Conservation (phyloP, 768 basidiomycete genomes). For the Termitomyces heimii region DNA sequence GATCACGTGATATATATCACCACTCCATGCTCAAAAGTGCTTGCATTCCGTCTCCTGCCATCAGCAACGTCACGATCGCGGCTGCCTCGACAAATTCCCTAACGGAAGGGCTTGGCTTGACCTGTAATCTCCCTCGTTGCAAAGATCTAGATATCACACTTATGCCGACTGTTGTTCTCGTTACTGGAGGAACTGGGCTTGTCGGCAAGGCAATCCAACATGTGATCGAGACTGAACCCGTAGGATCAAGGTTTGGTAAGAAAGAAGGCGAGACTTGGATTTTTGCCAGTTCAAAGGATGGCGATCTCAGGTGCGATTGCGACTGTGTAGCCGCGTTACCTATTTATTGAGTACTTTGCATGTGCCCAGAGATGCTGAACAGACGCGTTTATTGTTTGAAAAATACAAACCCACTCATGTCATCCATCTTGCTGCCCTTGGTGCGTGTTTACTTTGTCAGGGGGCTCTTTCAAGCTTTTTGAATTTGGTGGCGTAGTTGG, state of each 20-base stretch:
- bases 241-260: slow-evolving; percentile 76
- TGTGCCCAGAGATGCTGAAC: slow-evolving; percentile 52
- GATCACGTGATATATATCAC: slow-evolving; percentile 9
- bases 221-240: slow-evolving; percentile 72
- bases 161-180: slow-evolving; percentile 55
- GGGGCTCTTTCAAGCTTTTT: background rate
- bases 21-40: background rate
- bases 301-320: slow-evolving; percentile 65
- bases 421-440: slow-evolving; percentile 92
- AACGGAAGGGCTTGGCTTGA: background rate
- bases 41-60: background rate
- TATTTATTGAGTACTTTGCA: background rate
- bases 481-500: slow-evolving; percentile 56
- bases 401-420: slow-evolving; percentile 95
- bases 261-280: slow-evolving; percentile 78
- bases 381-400: slow-evolving; percentile 71
- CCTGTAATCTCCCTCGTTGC: background rate
- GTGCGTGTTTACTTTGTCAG: slow-evolving; percentile 33
- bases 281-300: slow-evolving; percentile 74
- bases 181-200: slow-evolving; percentile 82
- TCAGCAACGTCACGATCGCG: background rate
- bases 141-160: background rate
- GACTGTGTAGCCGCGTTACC: background rate
- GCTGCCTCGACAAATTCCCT: background rate
- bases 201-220: slow-evolving; percentile 83